Conservation (phyloP, 192 early-diverging fungal genomes). For the Coemansia sp. region DNA sequence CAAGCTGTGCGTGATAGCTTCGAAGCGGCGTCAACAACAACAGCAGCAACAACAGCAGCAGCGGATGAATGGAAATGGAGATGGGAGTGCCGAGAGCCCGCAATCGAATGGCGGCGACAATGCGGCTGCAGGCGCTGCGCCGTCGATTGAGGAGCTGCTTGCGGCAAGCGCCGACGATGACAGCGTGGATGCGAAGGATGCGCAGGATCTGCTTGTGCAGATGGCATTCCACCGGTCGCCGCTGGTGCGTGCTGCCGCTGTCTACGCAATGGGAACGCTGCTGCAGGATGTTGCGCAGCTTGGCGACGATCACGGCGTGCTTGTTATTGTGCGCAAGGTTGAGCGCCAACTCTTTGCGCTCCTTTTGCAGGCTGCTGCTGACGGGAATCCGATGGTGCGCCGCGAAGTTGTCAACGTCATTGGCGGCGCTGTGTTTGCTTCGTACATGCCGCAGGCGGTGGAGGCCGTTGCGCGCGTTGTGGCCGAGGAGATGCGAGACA, state of each 20-base stretch:
- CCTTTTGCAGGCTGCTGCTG: slow-evolving; percentile 61
- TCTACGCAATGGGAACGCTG: slow-evolving; percentile 81
- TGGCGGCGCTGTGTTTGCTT: slow-evolving; percentile 71
- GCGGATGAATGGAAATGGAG: neutral
- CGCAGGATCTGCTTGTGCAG: slow-evolving; percentile 43
- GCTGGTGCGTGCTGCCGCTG: slow-evolving; percentile 83
- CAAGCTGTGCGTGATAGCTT: slow-evolving; percentile 74
- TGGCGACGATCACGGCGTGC: slow-evolving; percentile 63
- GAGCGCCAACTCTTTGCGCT: slow-evolving; percentile 67
- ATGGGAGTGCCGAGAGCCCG: neutral
- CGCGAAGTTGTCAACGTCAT: slow-evolving; percentile 81
- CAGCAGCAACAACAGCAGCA: slow-evolving; percentile 19
- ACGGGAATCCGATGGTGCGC: slow-evolving; percentile 89
- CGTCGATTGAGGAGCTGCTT: slow-evolving; percentile 46
- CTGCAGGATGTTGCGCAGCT: slow-evolving; percentile 59
- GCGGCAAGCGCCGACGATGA: slow-evolving; percentile 44
- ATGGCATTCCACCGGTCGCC: slow-evolving; percentile 54
- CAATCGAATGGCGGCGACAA: slow-evolving; percentile 1
- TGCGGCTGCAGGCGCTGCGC: slow-evolving; percentile 1
- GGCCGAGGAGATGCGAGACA: slow-evolving; percentile 48
- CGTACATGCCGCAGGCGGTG: slow-evolving; percentile 62
- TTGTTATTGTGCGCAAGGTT: slow-evolving; percentile 69
- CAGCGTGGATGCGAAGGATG: slow-evolving; percentile 43
- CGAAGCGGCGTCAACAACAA: slow-evolving; percentile 31
- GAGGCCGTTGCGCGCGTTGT: slow-evolving; percentile 62